These are phyloP conservation scores for Russula dissimulans DNA, from an alignment of 768 basidiomycete species.

Conservation along the genomic window DNA sequence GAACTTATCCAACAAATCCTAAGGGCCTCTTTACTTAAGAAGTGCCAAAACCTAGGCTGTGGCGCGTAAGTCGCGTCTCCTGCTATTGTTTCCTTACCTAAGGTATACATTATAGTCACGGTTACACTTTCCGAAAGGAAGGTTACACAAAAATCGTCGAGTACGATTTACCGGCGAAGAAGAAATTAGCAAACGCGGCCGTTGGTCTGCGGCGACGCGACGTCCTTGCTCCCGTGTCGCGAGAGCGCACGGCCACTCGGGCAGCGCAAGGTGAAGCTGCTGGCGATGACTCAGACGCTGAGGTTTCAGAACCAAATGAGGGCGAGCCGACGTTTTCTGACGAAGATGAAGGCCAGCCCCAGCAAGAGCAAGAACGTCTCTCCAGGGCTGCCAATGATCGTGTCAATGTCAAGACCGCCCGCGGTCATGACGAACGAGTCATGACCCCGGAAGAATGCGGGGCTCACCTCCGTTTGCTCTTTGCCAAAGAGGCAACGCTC, in stretches of 20 bases:
- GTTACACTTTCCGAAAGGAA: constrained; percentile 89
- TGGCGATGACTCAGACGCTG: constrained; percentile 38
- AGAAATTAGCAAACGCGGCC: constrained; percentile 51
- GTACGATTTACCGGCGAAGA: constrained; percentile 75
- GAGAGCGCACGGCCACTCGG: constrained; percentile 10
- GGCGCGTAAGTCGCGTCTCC: constrained; percentile 51
- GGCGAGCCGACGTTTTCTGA: constrained; percentile 43
- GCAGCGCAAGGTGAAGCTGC: background rate
- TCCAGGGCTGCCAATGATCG: constrained; percentile 59
- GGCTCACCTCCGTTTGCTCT: constrained; percentile 84
- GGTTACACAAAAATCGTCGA: constrained; percentile 91
- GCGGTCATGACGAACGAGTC: constrained; percentile 85
- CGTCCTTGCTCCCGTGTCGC: constrained; percentile 49
- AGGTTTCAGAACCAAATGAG: constrained; percentile 41
- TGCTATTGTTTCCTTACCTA: background rate
- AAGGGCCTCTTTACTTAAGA: constrained; percentile 54
- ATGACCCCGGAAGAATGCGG: constrained; percentile 88
- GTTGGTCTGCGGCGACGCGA: constrained; percentile 59
- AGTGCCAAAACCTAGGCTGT: constrained; percentile 72
- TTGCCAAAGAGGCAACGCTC: constrained; percentile 71
- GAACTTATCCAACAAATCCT: constrained; percentile 76
- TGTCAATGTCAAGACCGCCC: constrained; percentile 46
- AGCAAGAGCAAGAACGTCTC: constrained; percentile 28
- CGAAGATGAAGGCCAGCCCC: constrained; percentile 25
- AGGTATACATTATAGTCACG: constrained; percentile 38